Conservation (phyloP, 495 filamentous ascomycete species). For the Tuber indicum region DNA sequence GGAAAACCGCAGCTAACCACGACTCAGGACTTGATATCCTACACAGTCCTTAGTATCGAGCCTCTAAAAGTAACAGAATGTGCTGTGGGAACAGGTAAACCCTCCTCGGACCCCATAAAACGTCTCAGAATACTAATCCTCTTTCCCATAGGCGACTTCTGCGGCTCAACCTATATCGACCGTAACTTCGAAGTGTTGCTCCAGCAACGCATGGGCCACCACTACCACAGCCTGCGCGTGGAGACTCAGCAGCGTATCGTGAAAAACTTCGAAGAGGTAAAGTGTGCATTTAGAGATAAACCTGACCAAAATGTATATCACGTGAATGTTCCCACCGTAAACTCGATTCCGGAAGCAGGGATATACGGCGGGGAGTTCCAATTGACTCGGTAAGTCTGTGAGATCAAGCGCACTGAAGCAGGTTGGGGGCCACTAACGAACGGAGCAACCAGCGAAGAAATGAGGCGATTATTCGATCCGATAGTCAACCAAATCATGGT, state of each 20-base stretch:
- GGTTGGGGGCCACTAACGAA: background rate
- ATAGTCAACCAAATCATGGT: conserved; percentile 9
- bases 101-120: background rate
- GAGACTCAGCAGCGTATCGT: conserved; percentile 17
- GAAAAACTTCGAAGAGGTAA: conserved; percentile 17
- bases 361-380: conserved; percentile 11
- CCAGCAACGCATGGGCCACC: conserved; percentile 4
- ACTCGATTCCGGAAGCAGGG: conserved; percentile 3
- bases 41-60: conserved; percentile 8
- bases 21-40: conserved; percentile 12
- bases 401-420: background rate
- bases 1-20: background rate
- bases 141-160: conserved; percentile 9
- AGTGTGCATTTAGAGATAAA: conserved; percentile 14
- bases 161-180: conserved; percentile 30
- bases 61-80: conserved; percentile 12
- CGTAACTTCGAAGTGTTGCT: conserved; percentile 11
- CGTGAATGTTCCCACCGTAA: conserved; percentile 7
- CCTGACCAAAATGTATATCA: conserved; percentile 11
- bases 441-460: conserved; percentile 7
- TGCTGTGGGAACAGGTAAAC: conserved; percentile 12
- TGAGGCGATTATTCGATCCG: conserved; percentile 24
- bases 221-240: conserved; percentile 2
- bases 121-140: background rate
- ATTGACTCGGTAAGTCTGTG: conserved; percentile 8